A percentile compares a stretch with the other conserved stretches of the same genome.
Evolutionary conservation across 2,329 filamentous ascomycete species (phyloP).

Genomic region (Epichloe aotearoae): DNA sequence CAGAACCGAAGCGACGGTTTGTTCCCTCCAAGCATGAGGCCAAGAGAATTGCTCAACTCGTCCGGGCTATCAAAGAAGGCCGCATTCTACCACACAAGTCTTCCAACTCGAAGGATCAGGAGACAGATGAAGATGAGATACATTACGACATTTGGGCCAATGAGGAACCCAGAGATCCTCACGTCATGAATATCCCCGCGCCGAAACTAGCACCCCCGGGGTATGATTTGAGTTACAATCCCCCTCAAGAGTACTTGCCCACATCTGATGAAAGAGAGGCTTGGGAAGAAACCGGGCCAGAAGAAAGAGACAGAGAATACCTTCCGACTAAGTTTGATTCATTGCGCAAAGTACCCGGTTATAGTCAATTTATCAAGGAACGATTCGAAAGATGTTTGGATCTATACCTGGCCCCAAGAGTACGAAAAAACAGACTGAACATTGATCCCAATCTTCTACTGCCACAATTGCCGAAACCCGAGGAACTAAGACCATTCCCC

Average conservation of each 20-base stretch:
- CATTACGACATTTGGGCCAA: slow-evolving; percentile 93
- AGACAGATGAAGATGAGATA: slow-evolving; percentile 56
- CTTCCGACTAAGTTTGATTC: slow-evolving; percentile 72
- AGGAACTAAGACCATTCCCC: slow-evolving; percentile 90
- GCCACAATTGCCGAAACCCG: slow-evolving; percentile 82
- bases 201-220: slow-evolving; percentile 92
- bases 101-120: slow-evolving; percentile 50
- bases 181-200: slow-evolving; percentile 88
- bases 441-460: slow-evolving; percentile 90
- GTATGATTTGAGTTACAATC: slow-evolving; percentile 94
- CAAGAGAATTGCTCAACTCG: slow-evolving; percentile 93
- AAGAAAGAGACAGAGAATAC: slow-evolving; percentile 83
- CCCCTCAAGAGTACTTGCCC: slow-evolving; percentile 85
- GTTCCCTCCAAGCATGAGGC: slow-evolving; percentile 94
- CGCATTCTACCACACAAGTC: slow-evolving; percentile 84
- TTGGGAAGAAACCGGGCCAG: slow-evolving; percentile 78
- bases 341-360: slow-evolving; percentile 82
- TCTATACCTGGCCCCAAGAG: slow-evolving; percentile 83
- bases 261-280: slow-evolving; percentile 68
- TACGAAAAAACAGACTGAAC: slow-evolving; percentile 87
- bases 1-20: slow-evolving; percentile 91
- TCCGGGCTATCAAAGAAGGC: slow-evolving; percentile 88
- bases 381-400: slow-evolving; percentile 92
- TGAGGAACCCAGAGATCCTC: slow-evolving; percentile 67
- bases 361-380: slow-evolving; percentile 83